Base-by-base conservation (phyloP, 83 land plant genomes). In the Picea abies region DNA sequence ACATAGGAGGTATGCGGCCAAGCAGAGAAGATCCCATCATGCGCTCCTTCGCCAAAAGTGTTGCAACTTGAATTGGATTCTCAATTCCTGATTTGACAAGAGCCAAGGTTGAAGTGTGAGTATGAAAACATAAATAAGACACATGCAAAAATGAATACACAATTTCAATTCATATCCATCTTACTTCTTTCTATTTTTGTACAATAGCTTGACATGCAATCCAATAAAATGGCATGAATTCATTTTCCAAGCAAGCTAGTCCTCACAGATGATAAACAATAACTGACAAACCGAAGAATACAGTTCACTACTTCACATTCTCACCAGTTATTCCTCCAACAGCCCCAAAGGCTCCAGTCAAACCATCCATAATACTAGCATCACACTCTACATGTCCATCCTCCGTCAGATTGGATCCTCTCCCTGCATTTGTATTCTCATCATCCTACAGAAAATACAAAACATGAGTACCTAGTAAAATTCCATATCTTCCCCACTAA, bases 361-460 rank as follows among this genome's bases (percentile, higher is more conserved):
- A 80, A 49, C 93, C 98, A 89, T 98, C 97, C 98, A 98, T 98
- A 3, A 96, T 84, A 87, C 99, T 96, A 15, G 99, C 99, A 92
- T 98, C 99, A 89, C 97, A 96, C 82, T 98, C 99, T 26, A 98
- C 99, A 78, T 85, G 89, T 60, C 99, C 99, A 86, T 88, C 94
- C 78, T 94, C 97, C 23, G 99, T 96, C 80, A 98, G 83, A 84
- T 94, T 98, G 68, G 99, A 98, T 49, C 99, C 99, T 82, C 90
- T 85, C 25, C 99, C 99, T 26, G 99, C 99, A 88, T 98, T 98
- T 65, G 96, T 98, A 75, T 88, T 80, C 76, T 96, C 94, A 82
- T 97, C 97, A 88, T 96, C 94, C 99, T 98, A 79, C 26, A 86
- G 75, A 3, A n/a, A 44, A 73, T 73, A 17, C 22, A 73, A 52